Percentiles rank a stretch among this genome's conserved stretches.
Conservation (phyloP, 768 basidiomycete genomes). For the Serpula lacrymans region DNA sequence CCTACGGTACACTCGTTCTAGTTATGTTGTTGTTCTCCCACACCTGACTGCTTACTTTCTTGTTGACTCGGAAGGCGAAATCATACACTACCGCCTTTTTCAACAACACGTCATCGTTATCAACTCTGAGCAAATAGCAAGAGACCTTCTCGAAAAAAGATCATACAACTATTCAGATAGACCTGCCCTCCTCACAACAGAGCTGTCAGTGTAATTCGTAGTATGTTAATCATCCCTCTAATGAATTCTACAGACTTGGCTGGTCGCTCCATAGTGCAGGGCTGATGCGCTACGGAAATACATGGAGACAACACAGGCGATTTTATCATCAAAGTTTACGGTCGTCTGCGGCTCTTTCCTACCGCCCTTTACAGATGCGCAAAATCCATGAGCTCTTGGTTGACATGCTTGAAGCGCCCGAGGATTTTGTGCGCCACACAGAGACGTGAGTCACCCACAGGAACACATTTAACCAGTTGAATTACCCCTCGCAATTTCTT, state of each 20-base stretch:
- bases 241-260: too few relatives aligned
- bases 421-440: slow-evolving; percentile 15
- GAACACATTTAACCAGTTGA: too few relatives aligned
- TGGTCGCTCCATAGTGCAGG: too few relatives aligned
- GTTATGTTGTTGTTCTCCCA: too few relatives aligned
- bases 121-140: slow-evolving; percentile 27
- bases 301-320: slow-evolving; percentile 12
- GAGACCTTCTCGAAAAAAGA: slow-evolving; percentile 35
- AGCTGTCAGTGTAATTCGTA: not conserved
- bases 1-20: too few relatives aligned
- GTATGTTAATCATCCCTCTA: too few relatives aligned
- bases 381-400: slow-evolving; percentile 15
- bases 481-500: too few relatives aligned
- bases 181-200: slow-evolving; percentile 8
- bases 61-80: slow-evolving; percentile 17
- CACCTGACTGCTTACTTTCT: too few relatives aligned
- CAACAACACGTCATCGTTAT: slow-evolving; percentile 27
- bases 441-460: too few relatives aligned
- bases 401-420: slow-evolving; percentile 10
- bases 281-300: not conserved
- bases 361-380: slow-evolving; percentile 14
- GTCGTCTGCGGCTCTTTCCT: slow-evolving; percentile 11
- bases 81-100: slow-evolving; percentile 25
- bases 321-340: slow-evolving; percentile 21
- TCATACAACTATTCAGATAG: slow-evolving; percentile 37